Conservation (phyloP, 305 asterid species). For the Solanum hybrid region DNA sequence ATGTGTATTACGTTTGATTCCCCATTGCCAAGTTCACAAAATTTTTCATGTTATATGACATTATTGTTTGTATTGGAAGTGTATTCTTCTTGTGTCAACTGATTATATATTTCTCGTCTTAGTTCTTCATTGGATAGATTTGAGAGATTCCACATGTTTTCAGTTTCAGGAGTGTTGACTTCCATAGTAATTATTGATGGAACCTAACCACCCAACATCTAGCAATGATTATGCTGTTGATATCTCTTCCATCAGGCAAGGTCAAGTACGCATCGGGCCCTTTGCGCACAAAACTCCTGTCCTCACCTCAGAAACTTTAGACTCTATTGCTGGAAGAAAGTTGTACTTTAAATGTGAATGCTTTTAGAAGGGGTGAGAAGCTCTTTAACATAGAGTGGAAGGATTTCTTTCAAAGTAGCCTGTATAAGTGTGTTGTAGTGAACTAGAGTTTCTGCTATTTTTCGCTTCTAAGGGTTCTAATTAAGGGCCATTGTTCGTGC, state of each 20-base stretch:
- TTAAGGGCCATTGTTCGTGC: not conserved
- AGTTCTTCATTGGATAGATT: not conserved
- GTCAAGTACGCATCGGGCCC: conserved; percentile 48
- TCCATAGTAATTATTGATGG: conserved; percentile 28
- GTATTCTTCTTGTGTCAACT: not conserved
- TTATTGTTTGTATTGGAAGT: not conserved
- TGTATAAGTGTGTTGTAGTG: not conserved
- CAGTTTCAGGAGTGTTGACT: not conserved
- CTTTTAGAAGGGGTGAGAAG: conserved; percentile 87
- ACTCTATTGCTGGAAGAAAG: conserved; percentile 59
- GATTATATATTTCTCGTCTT: not conserved
- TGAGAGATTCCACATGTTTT: not conserved
- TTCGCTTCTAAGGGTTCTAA: not conserved
- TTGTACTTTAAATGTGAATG: conserved; percentile 83
- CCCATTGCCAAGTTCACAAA: not conserved
- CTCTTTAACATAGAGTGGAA: not conserved
- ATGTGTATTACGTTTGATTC: not conserved
- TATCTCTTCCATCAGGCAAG: conserved; percentile 59
- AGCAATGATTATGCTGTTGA: conserved; percentile 64
- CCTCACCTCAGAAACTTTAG: conserved; percentile 56
- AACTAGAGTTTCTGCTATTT: not conserved
- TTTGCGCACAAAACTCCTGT: conserved; percentile 63
- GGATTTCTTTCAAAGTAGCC: not conserved
- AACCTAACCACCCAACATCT: conserved; percentile 25
- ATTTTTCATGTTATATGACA: not conserved